Evolutionary conservation across 345 rosid genomes (phyloP), one percentile per base, ranked within the genome.

Genomic region (Mercurialis annua): DNA sequence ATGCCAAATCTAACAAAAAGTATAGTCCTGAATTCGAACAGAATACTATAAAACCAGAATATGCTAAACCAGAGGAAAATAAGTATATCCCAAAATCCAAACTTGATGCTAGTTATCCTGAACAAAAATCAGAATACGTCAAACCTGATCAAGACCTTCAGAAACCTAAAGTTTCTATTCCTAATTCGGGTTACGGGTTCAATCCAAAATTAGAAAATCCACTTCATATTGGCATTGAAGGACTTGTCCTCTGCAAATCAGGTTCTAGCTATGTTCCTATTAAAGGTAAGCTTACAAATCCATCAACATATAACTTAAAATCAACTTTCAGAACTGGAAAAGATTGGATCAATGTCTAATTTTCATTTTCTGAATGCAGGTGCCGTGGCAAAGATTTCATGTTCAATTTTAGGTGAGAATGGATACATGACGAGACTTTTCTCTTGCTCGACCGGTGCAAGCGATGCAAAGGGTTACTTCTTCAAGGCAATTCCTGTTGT

Each of bases 381-480:
- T 21, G 71, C 71, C 33, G 71, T 73, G 62, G 71, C 40, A 54
- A 66, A 67, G 42, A 60, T 72, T 48, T 38, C 47, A 23, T 72
- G 76, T 33, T 34, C 46, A 23, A 46, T 26, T 49, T 38, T 59
- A 54, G 76, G 50, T 26, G 20, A 57, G 2, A 14, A 66, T 18
- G 76, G 67, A 30, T 15, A 73, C 49, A 26, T 43, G 62, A 62
- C 34, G 44, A 6, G 21, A 51, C 47, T 67, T 3, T 54, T 66
- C 31, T 40, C 63, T 18, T 53, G 67, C 31, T 24, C 52, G 49
- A 60, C 67, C 2, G 36, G 30, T 17, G 67, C 67, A 67, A 66
- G 67, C 7, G 62, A 73, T 52, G 56, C 61, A 1, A 61, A 66
- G 67, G 76, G 76, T 14, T 73, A 66, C 51, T 73, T 50, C 67